Evolutionary conservation across 805 yeast species (phyloP), one percentile per base, ranked within the genome.

Genomic region (Lachancea thermotolerans): DNA sequence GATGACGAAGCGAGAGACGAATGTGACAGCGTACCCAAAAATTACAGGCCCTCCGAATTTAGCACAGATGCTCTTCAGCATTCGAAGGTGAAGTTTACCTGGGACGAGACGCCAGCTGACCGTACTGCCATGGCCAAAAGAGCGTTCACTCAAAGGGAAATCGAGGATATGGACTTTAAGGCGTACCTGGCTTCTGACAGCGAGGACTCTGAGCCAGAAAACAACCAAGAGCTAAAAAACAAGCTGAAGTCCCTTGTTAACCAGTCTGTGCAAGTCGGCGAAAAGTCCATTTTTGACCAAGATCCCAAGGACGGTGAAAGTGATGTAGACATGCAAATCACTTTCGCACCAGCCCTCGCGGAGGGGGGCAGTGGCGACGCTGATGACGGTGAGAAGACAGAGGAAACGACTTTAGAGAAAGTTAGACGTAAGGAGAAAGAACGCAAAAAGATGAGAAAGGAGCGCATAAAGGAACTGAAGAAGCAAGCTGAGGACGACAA

Each of bases 91-190:
- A 90, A 87, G 64, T 73, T 93, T 53, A 90, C 98, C 0, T 93
- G 99, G 99, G 99, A 93, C 65, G 98, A 91, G 68, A 95, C 98
- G 0, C 98, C 99, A 6, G 82, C 81, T 47, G 97, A 89, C 58
- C 78, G 99, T 58, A 64, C 79, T 14, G 79, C 83, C 47, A 64
- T 90, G 44, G 77, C 96, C 1, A 75, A 84, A 12, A 81, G 83
- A 54, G 87, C 89, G 6, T 91, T 93, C 63, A 79, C 88, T 40
- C 93, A 85, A 61, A 81, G 85, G 60, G 98, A 93, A 62, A 72
- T 88, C 39, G 93, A 84, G 55, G 91, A 84, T 42, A 83, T 82
- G 89, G 97, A 90, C 64, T 83, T 90, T 68, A 79, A 85, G 56
- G 96, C 98, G 1, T 93, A 90, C 58, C 69, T 90, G 48, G 98